These are phyloP conservation scores for Helianthus tuberosus DNA, from an alignment of 129 eudicot species.

Conservation along the genomic window DNA sequence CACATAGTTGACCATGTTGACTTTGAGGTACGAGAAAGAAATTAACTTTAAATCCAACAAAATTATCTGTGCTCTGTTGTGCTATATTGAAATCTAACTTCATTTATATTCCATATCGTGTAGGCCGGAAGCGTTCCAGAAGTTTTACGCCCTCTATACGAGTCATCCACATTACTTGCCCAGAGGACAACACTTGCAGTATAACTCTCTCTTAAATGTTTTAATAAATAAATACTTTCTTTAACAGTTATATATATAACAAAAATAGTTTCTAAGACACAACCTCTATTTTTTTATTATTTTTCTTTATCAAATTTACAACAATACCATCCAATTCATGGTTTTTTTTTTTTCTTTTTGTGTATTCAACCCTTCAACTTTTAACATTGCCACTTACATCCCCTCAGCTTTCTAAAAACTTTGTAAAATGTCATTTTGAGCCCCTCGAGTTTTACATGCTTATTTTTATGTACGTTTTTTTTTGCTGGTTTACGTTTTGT, in stretches of 20 bases:
- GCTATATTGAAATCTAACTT: slow-evolving; percentile 1
- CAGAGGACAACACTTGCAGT: slow-evolving; percentile 86
- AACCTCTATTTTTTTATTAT: not conserved
- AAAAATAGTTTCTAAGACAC: too few relatives aligned
- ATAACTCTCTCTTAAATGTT: slow-evolving; percentile 3
- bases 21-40: slow-evolving; percentile 60
- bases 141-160: slow-evolving; percentile 84
- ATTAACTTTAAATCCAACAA: not conserved
- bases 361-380: too few relatives aligned
- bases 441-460: too few relatives aligned
- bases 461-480: too few relatives aligned
- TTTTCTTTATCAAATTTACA: slow-evolving; percentile 19
- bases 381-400: too few relatives aligned
- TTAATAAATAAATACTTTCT: not conserved
- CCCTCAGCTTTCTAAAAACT: too few relatives aligned
- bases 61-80: not conserved
- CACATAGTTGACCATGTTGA: slow-evolving; percentile 91
- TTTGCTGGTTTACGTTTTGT: too few relatives aligned
- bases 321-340: too few relatives aligned
- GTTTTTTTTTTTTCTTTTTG: too few relatives aligned
- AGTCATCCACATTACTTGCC: slow-evolving; percentile 83
- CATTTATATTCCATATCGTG: not conserved
- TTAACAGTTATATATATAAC: too few relatives aligned
- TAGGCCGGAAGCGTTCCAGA: slow-evolving; percentile 91
- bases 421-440: too few relatives aligned